These are phyloP conservation scores for Vigna unguiculata DNA, from an alignment of 306 rosid species.

Conservation along the genomic window DNA sequence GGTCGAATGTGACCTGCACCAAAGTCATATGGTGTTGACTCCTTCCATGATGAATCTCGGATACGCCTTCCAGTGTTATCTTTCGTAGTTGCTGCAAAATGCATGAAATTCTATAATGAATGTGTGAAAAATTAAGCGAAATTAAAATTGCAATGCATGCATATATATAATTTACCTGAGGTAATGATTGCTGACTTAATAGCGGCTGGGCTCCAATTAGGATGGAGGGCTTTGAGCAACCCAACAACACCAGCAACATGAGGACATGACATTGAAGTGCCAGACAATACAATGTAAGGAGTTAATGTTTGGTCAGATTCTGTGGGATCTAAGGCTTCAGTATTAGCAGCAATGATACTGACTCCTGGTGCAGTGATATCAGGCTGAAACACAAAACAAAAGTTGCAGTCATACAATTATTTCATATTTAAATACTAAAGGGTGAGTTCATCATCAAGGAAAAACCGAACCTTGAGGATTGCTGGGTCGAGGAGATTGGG, in stretches of 20 bases:
- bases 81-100: conserved; percentile 4
- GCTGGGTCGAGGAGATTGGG: conserved; percentile 55
- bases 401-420: not conserved
- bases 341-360: conserved; percentile 52
- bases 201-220: conserved; percentile 72
- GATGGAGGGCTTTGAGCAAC: conserved; percentile 59
- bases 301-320: not conserved
- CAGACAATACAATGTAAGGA: conserved; percentile 39
- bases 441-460: not conserved
- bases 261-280: conserved; percentile 67
- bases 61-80: conserved; percentile 32
- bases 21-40: conserved; percentile 60
- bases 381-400: conserved; percentile 36
- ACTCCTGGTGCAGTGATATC: conserved; percentile 66
- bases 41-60: not conserved
- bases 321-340: conserved; percentile 17
- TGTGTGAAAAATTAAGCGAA: no score
- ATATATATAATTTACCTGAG: conserved; percentile 49
- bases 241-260: conserved; percentile 65
- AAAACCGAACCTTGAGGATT: conserved; percentile 63
- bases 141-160: not conserved
- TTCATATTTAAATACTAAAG: not conserved
- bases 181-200: conserved; percentile 78
- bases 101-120: not conserved
- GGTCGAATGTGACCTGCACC: conserved; percentile 71